These are phyloP conservation scores for Thuja plicata DNA, from an alignment of 83 land plant genomes.

Conservation along the genomic window DNA sequence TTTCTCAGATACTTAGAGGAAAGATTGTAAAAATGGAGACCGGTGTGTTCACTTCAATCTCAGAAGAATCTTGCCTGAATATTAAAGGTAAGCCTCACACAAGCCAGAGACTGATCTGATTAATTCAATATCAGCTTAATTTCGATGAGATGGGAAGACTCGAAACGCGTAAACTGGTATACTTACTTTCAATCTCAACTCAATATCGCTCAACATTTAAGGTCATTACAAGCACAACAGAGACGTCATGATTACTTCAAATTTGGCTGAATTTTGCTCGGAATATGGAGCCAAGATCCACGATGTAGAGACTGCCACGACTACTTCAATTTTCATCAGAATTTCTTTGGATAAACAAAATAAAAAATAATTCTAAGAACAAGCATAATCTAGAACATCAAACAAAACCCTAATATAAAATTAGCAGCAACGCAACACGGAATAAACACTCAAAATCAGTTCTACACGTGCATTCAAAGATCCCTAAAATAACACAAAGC, in stretches of 20 bases:
- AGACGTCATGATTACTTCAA: background rate
- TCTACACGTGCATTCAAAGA: background rate
- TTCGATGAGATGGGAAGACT: too few relatives aligned
- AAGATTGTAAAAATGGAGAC: too few relatives aligned
- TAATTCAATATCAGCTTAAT: too few relatives aligned
- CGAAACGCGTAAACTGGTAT: too few relatives aligned
- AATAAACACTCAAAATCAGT: background rate
- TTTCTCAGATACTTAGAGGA: background rate
- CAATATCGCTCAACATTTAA: background rate
- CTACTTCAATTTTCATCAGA: background rate
- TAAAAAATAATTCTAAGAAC: background rate
- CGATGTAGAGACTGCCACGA: background rate
- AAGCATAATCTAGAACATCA: background rate
- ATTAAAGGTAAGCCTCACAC: too few relatives aligned
- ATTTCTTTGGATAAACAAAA: background rate
- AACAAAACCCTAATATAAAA: background rate
- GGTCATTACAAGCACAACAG: background rate
- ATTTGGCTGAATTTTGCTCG: background rate
- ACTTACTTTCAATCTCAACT: background rate
- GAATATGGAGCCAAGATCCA: background rate
- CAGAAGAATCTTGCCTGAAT: too few relatives aligned
- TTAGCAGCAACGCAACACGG: background rate
- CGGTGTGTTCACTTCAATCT: too few relatives aligned
- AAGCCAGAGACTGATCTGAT: too few relatives aligned
- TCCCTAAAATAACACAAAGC: background rate